phyloP scores from a whole-genome alignment of 345 rosid species.

The Euphorbia lathyris region DNA sequence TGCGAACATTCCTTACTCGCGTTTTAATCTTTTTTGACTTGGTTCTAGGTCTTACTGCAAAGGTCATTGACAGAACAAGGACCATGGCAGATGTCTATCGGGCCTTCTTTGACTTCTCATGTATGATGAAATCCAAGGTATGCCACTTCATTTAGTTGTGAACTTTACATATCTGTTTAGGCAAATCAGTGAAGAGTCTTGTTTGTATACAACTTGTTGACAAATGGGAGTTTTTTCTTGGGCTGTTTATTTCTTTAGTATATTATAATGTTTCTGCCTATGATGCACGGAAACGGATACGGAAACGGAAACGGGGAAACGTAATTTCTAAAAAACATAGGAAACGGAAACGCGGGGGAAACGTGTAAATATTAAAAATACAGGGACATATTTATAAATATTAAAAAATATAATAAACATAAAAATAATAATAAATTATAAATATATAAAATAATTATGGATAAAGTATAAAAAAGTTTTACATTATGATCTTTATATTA shows the following conservation, averaged over 20 bases:
- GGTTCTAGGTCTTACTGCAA: conserved; percentile 83
- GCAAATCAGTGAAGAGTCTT: background rate
- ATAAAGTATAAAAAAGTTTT: too few relatives aligned
- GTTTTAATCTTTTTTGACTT: background rate
- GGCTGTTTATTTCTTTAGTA: background rate
- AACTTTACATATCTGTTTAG: background rate
- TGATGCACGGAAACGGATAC: too few relatives aligned
- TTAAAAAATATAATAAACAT: too few relatives aligned
- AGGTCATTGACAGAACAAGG: conserved; percentile 71
- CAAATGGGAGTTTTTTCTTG: background rate
- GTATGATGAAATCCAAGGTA: conserved; percentile 73
- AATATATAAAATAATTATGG: too few relatives aligned
- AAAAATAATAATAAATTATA: too few relatives aligned
- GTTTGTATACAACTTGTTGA: background rate
- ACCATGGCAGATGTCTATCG: conserved; percentile 90
- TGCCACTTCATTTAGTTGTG: background rate
- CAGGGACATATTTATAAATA: too few relatives aligned
- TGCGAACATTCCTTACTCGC: background rate
- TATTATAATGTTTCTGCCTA: background rate
- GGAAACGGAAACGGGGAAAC: too few relatives aligned
- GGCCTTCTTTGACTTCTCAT: conserved; percentile 73
- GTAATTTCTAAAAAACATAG: too few relatives aligned
- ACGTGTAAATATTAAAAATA: too few relatives aligned
- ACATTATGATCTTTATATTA: too few relatives aligned
- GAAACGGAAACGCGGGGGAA: too few relatives aligned